Evolutionary conservation across 331 rosid species (phyloP), one percentile per base, ranked within the genome.

Genomic region (Ulmus americana): DNA sequence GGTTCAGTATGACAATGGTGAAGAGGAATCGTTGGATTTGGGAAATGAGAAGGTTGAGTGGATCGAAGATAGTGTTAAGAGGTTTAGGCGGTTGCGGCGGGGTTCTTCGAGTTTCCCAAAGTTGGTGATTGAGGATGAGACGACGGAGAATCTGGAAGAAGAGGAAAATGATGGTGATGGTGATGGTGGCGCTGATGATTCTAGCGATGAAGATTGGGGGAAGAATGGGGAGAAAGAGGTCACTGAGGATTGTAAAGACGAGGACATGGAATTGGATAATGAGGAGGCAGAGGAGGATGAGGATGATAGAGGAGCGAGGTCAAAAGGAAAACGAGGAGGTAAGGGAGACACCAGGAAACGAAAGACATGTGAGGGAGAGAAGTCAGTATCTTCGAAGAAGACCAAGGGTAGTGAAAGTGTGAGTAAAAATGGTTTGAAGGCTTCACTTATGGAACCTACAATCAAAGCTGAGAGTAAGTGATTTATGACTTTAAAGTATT

Each of bases 171-270:
- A 66, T 68, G n/a, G n/a, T n/a, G n/a, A n/a, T n/a, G 22, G 3
- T 8, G 64, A 14, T 12, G 78, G 52, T n/a, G 74, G 5, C 40
- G 84, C 49, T 7, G 91, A 85, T 68, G 98, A 89, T 77, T 87
- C 90, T 4, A 74, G 76, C 3, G 97, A 87, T 48, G 91, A 89
- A 51, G 99, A 94, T 64, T 94, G 99, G 97, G 91, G 76, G 46
- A 82, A 85, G 65, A 82, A 75, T 76, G 82, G 46, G 61, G 88
- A 18, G 16, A 69, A 66, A 38, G 81, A 75, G 66, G 70, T 60
- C 28, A 77, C 16, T 42, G 86, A 28, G 16, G 78, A 67, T 28
- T 72, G 54, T 20, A 90, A 80, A 15, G 86, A 85, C 60, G 86
- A 74, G 38, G 84, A 79, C 0, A 57, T 77, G 80, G 88, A 82